Base-by-base conservation (phyloP, 768 basidiomycete genomes). In the Mycena albidolilacea region DNA sequence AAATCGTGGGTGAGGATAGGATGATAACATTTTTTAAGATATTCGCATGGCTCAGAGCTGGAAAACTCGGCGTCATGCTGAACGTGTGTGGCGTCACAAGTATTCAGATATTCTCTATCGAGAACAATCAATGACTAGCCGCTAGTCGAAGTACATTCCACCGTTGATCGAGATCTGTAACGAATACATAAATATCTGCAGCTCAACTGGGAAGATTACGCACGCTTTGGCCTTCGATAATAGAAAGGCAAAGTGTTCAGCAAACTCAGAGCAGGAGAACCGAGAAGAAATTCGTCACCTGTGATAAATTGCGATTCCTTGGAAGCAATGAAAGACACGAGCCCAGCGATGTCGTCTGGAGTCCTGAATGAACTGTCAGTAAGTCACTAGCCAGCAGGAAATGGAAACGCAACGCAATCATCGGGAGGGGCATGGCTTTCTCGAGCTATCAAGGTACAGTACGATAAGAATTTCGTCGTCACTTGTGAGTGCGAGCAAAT, bases 131-230 rank as follows among this genome's bases (percentile, higher is more conserved):
- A 48, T 48, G 46, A 48, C 10, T 15, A 48, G 46, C 14, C 7
- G 17, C 59, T 61, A 61, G 39, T 61, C 39, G 41, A 61, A 61
- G 59, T 41, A 61, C 59, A 61, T 61, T 61, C 59, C 59, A 19
- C 59, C n/a, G 59, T 61, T 61, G 39, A 43, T 43, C 59, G 59
- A 61, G 39, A 61, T 41, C 59, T 41, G 59, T 61, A 19, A 61
- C 14, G 39, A 43, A 61, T 61, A 43, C n/a, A n/a, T n/a, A n/a
- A 59, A 59, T 39, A 59, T 37, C 37, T 15, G 37, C 58, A 41
- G 41, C 17, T 59, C 19, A 43, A 61, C 38, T 41, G 38, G 59
- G 41, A 61, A 61, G 38, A 43, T 43, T 23, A 61, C 59, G 8
- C 59, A 61, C 37, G 58, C 58, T 59, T 59, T 39, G 37, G 58